Conservation (phyloP, 805 yeast species). For the Metschnikowia sp. region DNA sequence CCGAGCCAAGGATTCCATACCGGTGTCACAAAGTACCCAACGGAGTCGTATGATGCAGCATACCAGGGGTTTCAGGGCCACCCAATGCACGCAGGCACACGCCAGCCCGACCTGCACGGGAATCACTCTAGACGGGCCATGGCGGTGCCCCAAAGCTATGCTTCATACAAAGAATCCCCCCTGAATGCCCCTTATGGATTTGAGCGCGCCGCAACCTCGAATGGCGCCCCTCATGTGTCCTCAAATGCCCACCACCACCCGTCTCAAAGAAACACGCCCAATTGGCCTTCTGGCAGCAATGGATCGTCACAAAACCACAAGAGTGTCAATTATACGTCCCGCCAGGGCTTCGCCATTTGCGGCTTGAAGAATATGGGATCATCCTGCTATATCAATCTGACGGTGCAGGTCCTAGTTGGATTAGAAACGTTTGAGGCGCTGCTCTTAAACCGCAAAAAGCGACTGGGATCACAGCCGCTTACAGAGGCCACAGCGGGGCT, state of each 20-base stretch:
- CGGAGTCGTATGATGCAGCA: too few relatives aligned
- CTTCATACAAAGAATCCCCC: background rate
- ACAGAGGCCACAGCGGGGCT: conserved; percentile 52
- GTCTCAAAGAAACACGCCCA: background rate
- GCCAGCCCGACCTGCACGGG: too few relatives aligned
- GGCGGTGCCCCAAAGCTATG: too few relatives aligned
- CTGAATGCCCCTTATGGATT: background rate
- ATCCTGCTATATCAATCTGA: conserved; percentile 74
- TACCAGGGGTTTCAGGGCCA: too few relatives aligned
- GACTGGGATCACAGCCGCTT: conserved; percentile 18
- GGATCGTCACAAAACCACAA: background rate
- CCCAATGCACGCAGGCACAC: too few relatives aligned
- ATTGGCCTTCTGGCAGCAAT: background rate
- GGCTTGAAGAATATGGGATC: conserved; percentile 68
- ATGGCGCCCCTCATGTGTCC: background rate
- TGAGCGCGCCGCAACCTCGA: background rate
- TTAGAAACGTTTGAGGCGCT: conserved; percentile 46
- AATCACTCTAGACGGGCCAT: too few relatives aligned
- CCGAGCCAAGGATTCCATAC: too few relatives aligned
- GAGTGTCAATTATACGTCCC: background rate
- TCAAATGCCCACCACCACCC: background rate
- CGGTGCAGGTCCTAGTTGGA: conserved; percentile 67
- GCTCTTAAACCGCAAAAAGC: conserved; percentile 27
- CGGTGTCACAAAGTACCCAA: too few relatives aligned
- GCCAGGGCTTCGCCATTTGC: conserved; percentile 41